A percentile compares a stretch with the other conserved stretches of the same genome.
Evolutionary conservation across 495 filamentous ascomycete species (phyloP).

Genomic region (Tuber borchii): DNA sequence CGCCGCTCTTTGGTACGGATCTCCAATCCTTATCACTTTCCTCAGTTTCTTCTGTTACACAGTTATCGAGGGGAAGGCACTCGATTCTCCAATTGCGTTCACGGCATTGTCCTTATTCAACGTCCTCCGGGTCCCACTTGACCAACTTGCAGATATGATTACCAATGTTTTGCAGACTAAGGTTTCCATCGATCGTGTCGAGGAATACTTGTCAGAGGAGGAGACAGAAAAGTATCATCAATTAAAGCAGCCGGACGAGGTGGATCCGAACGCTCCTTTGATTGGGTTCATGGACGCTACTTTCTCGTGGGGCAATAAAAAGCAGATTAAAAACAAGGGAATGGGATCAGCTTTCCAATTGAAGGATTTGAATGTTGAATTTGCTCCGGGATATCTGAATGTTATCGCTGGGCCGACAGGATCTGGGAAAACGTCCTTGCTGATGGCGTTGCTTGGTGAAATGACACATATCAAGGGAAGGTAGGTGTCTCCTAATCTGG

Average conservation of each 20-base stretch:
- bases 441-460: conserved; percentile 95
- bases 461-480: conserved; percentile 81
- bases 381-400: conserved; percentile 74
- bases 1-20: conserved; percentile 93
- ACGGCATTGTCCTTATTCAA: conserved; percentile 93
- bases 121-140: conserved; percentile 86
- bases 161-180: conserved; percentile 97
- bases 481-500: background rate
- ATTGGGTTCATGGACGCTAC: conserved; percentile 82
- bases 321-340: conserved; percentile 54
- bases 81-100: conserved; percentile 92
- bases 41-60: conserved; percentile 93
- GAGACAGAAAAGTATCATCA: conserved; percentile 97
- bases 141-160: conserved; percentile 98
- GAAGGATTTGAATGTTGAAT: conserved; percentile 69
- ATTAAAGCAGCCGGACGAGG: conserved; percentile 57
- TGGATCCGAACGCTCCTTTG: conserved; percentile 53
- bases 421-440: conserved; percentile 85
- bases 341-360: conserved; percentile 66
- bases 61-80: conserved; percentile 75
- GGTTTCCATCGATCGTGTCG: conserved; percentile 93
- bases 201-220: conserved; percentile 88
- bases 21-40: conserved; percentile 90
- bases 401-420: conserved; percentile 89
- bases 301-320: conserved; percentile 77